These are phyloP conservation scores for Argentina anserina DNA, from an alignment of 306 rosid genomes.

Conservation along the genomic window DNA sequence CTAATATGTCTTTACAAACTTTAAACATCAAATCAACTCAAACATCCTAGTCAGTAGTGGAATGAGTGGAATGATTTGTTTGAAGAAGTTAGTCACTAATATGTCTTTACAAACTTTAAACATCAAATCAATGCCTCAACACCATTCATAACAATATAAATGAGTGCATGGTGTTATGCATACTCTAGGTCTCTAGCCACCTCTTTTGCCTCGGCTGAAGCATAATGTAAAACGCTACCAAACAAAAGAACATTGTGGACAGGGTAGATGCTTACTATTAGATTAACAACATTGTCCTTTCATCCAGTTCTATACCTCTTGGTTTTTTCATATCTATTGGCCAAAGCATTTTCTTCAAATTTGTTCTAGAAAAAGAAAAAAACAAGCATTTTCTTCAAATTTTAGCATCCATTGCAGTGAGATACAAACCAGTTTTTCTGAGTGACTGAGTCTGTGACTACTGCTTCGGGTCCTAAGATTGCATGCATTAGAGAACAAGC, in stretches of 20 bases:
- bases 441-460: neutral
- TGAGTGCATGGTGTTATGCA: neutral
- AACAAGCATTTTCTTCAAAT: too few relatives aligned
- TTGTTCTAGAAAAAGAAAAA: too few relatives aligned
- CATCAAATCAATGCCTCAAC: neutral
- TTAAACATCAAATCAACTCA: constrained; percentile 9
- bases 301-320: neutral
- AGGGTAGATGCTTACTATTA: neutral
- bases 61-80: neutral
- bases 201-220: neutral
- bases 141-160: neutral
- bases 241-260: neutral
- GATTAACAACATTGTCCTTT: neutral
- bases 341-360: neutral
- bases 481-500: neutral
- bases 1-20: neutral
- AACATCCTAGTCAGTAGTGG: neutral
- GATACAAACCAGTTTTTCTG: neutral
- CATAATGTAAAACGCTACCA: neutral
- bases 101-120: neutral
- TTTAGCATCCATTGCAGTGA: neutral
- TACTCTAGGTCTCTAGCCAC: neutral
- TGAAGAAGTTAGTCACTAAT: neutral
- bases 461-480: neutral
- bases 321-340: neutral